Percentiles rank a stretch among this genome's conserved stretches.
phyloP scores from a whole-genome alignment of 805 yeast species.

The Wickerhamomyces sydowiorum region DNA sequence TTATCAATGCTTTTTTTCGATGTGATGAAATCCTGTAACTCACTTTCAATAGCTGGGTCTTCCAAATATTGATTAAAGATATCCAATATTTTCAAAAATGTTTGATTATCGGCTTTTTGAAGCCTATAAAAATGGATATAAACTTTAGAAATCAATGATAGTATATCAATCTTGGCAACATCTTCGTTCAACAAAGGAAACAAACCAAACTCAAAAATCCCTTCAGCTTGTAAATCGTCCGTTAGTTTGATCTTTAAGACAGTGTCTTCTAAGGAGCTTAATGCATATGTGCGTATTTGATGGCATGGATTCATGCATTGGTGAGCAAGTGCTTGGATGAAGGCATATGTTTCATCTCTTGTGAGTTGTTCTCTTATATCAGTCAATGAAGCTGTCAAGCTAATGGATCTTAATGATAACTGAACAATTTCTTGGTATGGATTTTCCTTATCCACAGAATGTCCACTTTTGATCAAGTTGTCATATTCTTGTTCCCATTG shows the following conservation, averaged over 20 bases:
- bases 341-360: conserved; percentile 40
- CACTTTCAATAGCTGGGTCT: conserved; percentile 30
- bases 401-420: conserved; percentile 55
- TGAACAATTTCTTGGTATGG: conserved; percentile 51
- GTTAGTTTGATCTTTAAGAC: conserved; percentile 26
- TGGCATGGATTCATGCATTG: conserved; percentile 88
- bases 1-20: conserved; percentile 24
- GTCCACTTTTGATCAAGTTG: conserved; percentile 35
- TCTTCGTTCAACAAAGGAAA: conserved; percentile 68
- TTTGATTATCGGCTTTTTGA: conserved; percentile 30
- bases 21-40: conserved; percentile 31
- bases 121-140: conserved; percentile 42
- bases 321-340: conserved; percentile 78
- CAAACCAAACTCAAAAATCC: conserved; percentile 66
- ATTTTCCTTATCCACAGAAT: conserved; percentile 36
- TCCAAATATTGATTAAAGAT: conserved; percentile 34
- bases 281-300: conserved; percentile 63
- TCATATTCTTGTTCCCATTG: conserved; percentile 67
- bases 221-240: conserved; percentile 40
- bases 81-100: conserved; percentile 31
- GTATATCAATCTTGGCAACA: conserved; percentile 62
- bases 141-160: conserved; percentile 63
- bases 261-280: conserved; percentile 51
- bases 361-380: conserved; percentile 26
- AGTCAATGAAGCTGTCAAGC: conserved; percentile 50